Evolutionary conservation across 2,329 filamentous ascomycete species (phyloP).

Genomic region (Monilinia aucupariae): DNA sequence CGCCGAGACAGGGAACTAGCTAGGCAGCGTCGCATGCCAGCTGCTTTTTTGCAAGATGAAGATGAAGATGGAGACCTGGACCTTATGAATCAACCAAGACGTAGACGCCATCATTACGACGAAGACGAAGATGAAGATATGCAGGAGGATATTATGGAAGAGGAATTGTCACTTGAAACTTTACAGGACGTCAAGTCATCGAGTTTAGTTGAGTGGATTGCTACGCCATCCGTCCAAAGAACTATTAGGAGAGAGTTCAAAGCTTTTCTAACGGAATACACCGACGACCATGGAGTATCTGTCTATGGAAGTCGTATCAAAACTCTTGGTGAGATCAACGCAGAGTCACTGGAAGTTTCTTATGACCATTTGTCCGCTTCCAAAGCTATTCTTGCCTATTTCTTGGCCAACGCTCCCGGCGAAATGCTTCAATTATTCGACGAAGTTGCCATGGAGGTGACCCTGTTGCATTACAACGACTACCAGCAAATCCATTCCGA

Average conservation of each 20-base stretch:
- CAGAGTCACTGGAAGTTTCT: constrained; percentile 91
- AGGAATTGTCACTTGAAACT: constrained; percentile 87
- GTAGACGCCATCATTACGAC: constrained; percentile 84
- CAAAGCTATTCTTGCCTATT: constrained; percentile 92
- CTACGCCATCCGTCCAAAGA: constrained; percentile 80
- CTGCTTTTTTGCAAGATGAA: constrained; percentile 67
- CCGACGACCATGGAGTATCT: constrained; percentile 79
- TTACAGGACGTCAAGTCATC: constrained; percentile 89
- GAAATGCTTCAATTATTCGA: constrained; percentile 96
- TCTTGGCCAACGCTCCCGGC: constrained; percentile 89
- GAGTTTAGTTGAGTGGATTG: constrained; percentile 92
- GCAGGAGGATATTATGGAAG: constrained; percentile 90
- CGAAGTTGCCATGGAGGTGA: constrained; percentile 92
- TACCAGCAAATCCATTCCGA: constrained; percentile 97
- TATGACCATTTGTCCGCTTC: constrained; percentile 86
- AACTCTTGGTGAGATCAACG: constrained; percentile 94
- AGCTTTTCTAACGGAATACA: constrained; percentile 93
- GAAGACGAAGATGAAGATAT: constrained; percentile 91
- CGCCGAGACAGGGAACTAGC: constrained; percentile 68
- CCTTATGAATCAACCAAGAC: constrained; percentile 76
- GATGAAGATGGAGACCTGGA: constrained; percentile 82
- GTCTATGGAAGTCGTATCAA: constrained; percentile 93
- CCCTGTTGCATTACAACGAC: constrained; percentile 91
- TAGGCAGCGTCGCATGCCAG: constrained; percentile 60
- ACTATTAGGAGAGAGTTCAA: constrained; percentile 97